phyloP scores from a whole-genome alignment of 2,329 filamentous ascomycete species.

The Aspergillus piperis region DNA sequence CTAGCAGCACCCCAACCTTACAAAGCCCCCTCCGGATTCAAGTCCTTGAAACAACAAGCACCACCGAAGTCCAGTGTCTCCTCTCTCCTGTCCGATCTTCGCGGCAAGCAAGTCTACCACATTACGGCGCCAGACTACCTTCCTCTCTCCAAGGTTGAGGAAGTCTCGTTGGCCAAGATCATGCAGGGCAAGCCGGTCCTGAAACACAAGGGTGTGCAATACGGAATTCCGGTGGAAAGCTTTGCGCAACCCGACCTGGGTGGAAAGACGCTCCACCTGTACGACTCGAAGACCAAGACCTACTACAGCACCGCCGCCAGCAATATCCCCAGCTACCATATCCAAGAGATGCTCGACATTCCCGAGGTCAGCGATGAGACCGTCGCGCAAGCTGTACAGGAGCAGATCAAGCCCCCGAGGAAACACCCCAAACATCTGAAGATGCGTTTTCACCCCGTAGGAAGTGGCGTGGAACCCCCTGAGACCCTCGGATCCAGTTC shows the following conservation, averaged over 20 bases:
- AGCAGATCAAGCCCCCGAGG: constrained; percentile 38
- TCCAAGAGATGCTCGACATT: constrained; percentile 40
- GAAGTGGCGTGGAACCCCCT: constrained; percentile 33
- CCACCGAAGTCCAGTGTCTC: constrained; percentile 35
- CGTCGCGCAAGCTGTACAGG: constrained; percentile 26
- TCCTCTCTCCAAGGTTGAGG: constrained; percentile 47
- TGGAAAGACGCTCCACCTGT: constrained; percentile 39
- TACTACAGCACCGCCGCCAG: constrained; percentile 31
- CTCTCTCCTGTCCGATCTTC: constrained; percentile 41
- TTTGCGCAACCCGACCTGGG: constrained; percentile 29
- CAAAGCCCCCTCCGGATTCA: constrained; percentile 48
- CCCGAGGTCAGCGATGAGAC: constrained; percentile 29
- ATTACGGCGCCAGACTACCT: constrained; percentile 49
- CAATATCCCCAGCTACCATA: constrained; percentile 36
- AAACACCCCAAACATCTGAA: constrained; percentile 47
- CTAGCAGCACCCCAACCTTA: constrained; percentile 39
- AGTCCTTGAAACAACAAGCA: constrained; percentile 35
- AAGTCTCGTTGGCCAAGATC: constrained; percentile 45
- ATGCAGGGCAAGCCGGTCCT: constrained; percentile 45
- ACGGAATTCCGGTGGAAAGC: constrained; percentile 41
- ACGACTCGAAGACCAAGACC: constrained; percentile 37
- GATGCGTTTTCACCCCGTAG: constrained; percentile 49
- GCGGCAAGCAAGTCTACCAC: constrained; percentile 51
- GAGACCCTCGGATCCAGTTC: constrained; percentile 41
- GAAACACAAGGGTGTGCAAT: constrained; percentile 45